These are phyloP conservation scores for Trichosanthes truncata DNA, from an alignment of 306 rosid genomes.

Conservation along the genomic window DNA sequence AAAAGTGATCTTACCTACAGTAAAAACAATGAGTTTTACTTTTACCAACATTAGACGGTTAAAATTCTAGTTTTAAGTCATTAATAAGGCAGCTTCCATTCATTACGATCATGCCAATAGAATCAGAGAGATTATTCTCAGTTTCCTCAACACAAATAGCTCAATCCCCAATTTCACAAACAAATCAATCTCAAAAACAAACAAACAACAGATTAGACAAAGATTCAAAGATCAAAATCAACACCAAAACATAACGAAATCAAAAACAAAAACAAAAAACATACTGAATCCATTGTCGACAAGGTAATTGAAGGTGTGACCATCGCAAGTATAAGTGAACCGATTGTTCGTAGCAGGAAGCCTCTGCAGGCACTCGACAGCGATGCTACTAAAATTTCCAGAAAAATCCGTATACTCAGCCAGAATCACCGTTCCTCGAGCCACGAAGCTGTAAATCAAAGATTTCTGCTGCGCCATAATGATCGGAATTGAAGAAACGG, in stretches of 20 bases:
- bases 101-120: neutral
- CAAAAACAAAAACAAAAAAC: neutral
- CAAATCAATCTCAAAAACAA: neutral
- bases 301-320: constrained; percentile 11
- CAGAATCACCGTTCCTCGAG: constrained; percentile 15
- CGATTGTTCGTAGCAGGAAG: constrained; percentile 8
- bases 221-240: neutral
- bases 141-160: neutral
- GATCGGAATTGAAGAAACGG: neutral
- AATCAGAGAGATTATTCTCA: too few relatives aligned
- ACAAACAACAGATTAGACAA: neutral
- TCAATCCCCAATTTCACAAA: neutral
- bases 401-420: constrained; percentile 6
- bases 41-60: too few relatives aligned
- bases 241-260: too few relatives aligned
- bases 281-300: constrained; percentile 13
- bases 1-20: too few relatives aligned
- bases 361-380: constrained; percentile 2
- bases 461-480: neutral
- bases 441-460: constrained; percentile 12
- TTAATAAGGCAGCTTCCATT: too few relatives aligned
- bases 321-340: constrained; percentile 12
- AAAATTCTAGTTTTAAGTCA: too few relatives aligned
- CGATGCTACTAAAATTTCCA: neutral
- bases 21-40: too few relatives aligned